Evolutionary conservation across 306 rosid genomes (phyloP).

Genomic region (Castanopsis chinensis): DNA sequence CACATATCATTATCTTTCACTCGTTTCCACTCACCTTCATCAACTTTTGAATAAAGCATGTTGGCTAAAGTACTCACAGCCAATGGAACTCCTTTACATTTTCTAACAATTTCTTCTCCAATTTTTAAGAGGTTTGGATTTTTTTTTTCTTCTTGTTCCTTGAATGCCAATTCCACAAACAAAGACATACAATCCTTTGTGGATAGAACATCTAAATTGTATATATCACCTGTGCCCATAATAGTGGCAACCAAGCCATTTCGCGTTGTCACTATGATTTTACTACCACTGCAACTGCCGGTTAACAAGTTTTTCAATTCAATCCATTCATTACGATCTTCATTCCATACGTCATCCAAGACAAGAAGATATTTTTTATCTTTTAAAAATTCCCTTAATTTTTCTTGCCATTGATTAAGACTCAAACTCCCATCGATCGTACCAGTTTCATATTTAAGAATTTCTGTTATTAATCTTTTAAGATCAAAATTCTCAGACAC

Average conservation of each 20-base stretch:
- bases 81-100: conserved; percentile 26
- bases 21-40: conserved; percentile 8
- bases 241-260: conserved; percentile 15
- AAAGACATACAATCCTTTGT: conserved; percentile 33
- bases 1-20: background rate
- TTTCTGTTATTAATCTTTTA: conserved; percentile 7
- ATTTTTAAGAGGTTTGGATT: conserved; percentile 12
- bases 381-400: background rate
- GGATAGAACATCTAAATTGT: conserved; percentile 21
- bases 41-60: conserved; percentile 14
- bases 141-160: conserved; percentile 1
- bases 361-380: conserved; percentile 30
- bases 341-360: conserved; percentile 50
- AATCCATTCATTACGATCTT: conserved; percentile 25
- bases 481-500: conserved; percentile 12
- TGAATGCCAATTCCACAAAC: conserved; percentile 32
- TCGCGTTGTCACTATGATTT: conserved; percentile 39
- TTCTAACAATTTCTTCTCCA: conserved; percentile 20
- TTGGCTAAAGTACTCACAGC: conserved; percentile 29
- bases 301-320: conserved; percentile 16
- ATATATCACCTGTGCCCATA: conserved; percentile 12
- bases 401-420: background rate
- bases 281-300: conserved; percentile 31
- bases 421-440: background rate
- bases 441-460: background rate